Base-by-base conservation (phyloP, 139 green algal species). In the Micractinium sp. region DNA sequence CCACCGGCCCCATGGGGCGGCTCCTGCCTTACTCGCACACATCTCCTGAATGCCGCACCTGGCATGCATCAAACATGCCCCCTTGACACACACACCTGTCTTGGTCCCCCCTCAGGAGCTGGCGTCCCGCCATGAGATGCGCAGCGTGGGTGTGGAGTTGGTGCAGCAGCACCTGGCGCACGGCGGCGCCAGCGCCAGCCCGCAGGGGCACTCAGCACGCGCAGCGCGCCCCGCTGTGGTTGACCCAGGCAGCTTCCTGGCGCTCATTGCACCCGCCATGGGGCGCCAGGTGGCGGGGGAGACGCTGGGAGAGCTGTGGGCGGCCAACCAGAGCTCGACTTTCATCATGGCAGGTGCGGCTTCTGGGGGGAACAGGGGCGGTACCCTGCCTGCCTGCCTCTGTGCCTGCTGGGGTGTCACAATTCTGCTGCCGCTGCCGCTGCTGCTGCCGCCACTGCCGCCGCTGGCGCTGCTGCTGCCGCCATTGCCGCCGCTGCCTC, bases 291-390 rank as follows among this genome's bases (percentile, higher is more conserved):
- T 35, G 5, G 81, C 20, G 60, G 60, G 61, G 18, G 9, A 60
- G 23, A 36, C 33, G 56, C 81, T 86, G 61, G 81, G 69, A 5
- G 33, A 76, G 35, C 29, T 56, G 41, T 86, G 81, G 81, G 81
- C 81, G 4, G 35, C 33, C 61, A 86, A 56, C 36, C 81, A 86
- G 35, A 61, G 47, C 12, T 13, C 60, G 4, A 39, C n/a, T 60
- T 86, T 86, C 81, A 86, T 86, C 60, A 23, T 86, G 60, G 81
- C 81, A 61, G 81, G 81, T 86, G 56, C 20, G 63, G 7, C 47
- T 9, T 56, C 47, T 5, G 47, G 47, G 9, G 47, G 47, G 47
- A 56, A 56, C 7, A 56, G 47, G 7, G 47, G 47, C 9, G 47
- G 47, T 9, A 56, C 7, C 47, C 47, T 56, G 47, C 47, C 47